These are phyloP conservation scores for Shiraia bambusicola DNA, from an alignment of 2,329 filamentous ascomycete species.

Conservation along the genomic window DNA sequence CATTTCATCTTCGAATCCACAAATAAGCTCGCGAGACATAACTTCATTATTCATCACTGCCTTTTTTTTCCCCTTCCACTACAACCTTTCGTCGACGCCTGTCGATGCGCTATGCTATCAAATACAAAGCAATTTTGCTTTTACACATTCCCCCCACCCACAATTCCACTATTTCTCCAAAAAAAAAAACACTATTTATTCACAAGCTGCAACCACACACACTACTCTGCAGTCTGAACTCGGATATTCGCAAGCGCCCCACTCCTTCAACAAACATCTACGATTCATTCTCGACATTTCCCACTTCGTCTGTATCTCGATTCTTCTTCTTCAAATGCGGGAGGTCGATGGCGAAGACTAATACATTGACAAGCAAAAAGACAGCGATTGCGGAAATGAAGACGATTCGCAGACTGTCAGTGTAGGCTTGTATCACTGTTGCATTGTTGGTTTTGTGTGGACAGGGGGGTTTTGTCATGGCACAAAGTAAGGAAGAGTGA, in stretches of 20 bases:
- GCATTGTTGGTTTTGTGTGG: constrained; percentile 16
- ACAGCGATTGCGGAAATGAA: constrained; percentile 48
- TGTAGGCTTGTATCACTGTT: constrained; percentile 44
- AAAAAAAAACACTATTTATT: too few relatives aligned
- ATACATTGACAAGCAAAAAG: constrained; percentile 53
- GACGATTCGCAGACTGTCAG: constrained; percentile 42
- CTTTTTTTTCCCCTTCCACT: too few relatives aligned
- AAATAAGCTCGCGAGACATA: too few relatives aligned
- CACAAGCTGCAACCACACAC: not conserved
- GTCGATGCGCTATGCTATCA: too few relatives aligned
- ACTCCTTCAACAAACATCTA: not conserved
- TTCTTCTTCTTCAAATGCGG: constrained; percentile 46
- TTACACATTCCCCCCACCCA: too few relatives aligned
- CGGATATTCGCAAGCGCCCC: too few relatives aligned
- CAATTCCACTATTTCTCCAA: too few relatives aligned
- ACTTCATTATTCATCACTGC: too few relatives aligned
- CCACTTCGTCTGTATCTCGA: constrained; percentile 10
- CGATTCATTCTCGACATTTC: constrained; percentile 3
- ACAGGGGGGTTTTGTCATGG: not conserved
- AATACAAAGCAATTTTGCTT: too few relatives aligned
- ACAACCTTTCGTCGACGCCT: too few relatives aligned
- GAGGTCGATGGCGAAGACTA: constrained; percentile 57
- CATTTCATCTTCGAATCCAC: too few relatives aligned
- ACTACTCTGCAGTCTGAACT: too few relatives aligned
- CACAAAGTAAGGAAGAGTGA: not conserved